phyloP scores from a whole-genome alignment of 345 rosid species.

The Moricandia arvensis region DNA sequence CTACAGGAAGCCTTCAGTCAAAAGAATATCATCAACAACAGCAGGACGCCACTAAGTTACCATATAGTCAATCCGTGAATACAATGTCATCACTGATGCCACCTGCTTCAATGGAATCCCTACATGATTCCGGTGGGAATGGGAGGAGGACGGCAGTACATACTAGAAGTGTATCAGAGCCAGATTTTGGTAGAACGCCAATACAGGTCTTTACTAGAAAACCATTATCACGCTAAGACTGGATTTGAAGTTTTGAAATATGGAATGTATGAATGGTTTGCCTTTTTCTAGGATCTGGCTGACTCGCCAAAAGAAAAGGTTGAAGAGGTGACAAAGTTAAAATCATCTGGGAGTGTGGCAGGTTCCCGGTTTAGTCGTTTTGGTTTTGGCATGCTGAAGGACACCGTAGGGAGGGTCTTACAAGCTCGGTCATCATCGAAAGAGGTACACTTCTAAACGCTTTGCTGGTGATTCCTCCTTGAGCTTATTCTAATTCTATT shows the following conservation, averaged over 20 bases:
- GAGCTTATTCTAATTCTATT: constrained; percentile 22
- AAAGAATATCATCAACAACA: constrained; percentile 46
- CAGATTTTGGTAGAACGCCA: constrained; percentile 58
- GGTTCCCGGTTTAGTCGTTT: constrained; percentile 80
- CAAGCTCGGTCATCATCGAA: constrained; percentile 63
- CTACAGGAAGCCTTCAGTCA: constrained; percentile 34
- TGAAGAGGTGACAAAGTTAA: constrained; percentile 49
- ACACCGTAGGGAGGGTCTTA: constrained; percentile 79
- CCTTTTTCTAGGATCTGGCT: constrained; percentile 44
- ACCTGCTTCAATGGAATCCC: constrained; percentile 53
- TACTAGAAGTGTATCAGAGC: constrained; percentile 68
- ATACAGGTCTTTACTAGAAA: constrained; percentile 47
- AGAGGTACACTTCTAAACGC: constrained; percentile 53
- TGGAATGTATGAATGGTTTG: constrained; percentile 5
- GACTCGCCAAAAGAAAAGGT: constrained; percentile 55
- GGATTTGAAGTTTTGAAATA: neutral
- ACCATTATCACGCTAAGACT: neutral
- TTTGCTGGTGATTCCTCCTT: constrained; percentile 7
- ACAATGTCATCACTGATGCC: constrained; percentile 52
- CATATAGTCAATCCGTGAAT: constrained; percentile 54
- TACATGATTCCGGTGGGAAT: constrained; percentile 50
- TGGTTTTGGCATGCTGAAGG: constrained; percentile 77
- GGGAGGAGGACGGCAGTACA: constrained; percentile 46
- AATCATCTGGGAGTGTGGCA: constrained; percentile 48
- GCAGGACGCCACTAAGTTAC: constrained; percentile 39